A percentile compares a stretch with the other conserved stretches of the same genome.
Evolutionary conservation across 352 stramenopile species (phyloP).

Genomic region (Hyaloperonospora arabidopsidis): DNA sequence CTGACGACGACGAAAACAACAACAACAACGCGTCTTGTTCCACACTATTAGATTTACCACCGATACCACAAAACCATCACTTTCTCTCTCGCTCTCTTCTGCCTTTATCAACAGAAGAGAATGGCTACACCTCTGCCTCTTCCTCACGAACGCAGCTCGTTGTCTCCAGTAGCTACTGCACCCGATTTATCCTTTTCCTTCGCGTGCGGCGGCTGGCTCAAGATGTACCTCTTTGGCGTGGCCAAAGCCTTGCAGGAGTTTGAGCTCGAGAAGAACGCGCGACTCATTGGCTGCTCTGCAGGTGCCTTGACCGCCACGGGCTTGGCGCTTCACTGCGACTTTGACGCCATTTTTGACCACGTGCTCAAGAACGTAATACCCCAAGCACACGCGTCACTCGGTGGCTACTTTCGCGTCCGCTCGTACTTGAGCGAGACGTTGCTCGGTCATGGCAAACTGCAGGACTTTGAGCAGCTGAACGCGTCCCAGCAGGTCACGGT

Average conservation of each 20-base stretch:
- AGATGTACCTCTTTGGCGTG: conserved; percentile 85
- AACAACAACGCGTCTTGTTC: too few relatives aligned
- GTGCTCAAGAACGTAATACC: conserved; percentile 51
- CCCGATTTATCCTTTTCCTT: conserved; percentile 67
- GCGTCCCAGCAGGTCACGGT: conserved; percentile 37
- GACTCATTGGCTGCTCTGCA: conserved; percentile 71
- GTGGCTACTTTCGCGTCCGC: conserved; percentile 59
- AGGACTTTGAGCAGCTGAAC: conserved; percentile 51
- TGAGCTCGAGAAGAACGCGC: conserved; percentile 47
- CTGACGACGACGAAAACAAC: too few relatives aligned
- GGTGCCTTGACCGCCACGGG: conserved; percentile 64
- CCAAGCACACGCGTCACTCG: conserved; percentile 38
- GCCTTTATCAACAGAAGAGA: too few relatives aligned
- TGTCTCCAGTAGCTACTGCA: too few relatives aligned
- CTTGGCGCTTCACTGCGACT: conserved; percentile 64
- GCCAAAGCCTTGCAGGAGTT: conserved; percentile 81
- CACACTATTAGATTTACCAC: too few relatives aligned
- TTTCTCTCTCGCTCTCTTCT: too few relatives aligned
- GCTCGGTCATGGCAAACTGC: conserved; percentile 25
- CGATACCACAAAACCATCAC: too few relatives aligned
- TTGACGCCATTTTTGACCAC: conserved; percentile 58
- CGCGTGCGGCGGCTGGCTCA: conserved; percentile 80
- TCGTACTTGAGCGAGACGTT: conserved; percentile 58
- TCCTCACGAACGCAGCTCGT: too few relatives aligned
- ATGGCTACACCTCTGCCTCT: too few relatives aligned